Evolutionary conservation across 1,284 basidiomycete species (phyloP), one percentile per base, ranked within the genome.

Genomic region (Xerocomus minutiporus): DNA sequence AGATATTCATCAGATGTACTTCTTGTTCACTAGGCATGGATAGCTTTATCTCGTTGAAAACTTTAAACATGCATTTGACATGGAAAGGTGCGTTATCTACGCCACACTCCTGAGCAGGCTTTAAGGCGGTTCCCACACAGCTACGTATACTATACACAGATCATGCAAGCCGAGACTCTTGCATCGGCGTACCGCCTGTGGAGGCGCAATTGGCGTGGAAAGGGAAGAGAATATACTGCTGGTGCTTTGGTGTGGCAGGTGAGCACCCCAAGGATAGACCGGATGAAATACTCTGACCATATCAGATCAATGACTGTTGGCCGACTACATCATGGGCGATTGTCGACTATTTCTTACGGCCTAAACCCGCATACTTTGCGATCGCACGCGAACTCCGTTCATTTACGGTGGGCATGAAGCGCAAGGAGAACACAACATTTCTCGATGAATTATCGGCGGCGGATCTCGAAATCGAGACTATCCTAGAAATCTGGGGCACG

Each of bases 11-110:
- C 29, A 5, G 48, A 36, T 51, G 45, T 51, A 31, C 26, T 17
- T 48, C 46, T 23, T 17, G 41, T 42, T 61, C 36, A 56, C 41
- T 5, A 15, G 11, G 36, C 39, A 28, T 36, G 35, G 45, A 54
- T 44, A 91, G 80, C 76, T 91, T 23, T 95, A 94, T 69, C 78
- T 95, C 43, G 77, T 92, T 65, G 93, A 95, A 71, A 95, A 95
- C 72, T 91, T 92, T 73, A 90, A 83, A 69, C 90, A 93, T 67
- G 78, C 87, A 0, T 92, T 93, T 65, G 88, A 93, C 64, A 88
- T 93, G 74, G 86, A 91, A 64, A 88, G 84, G 84, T 82, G 60
- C 20, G 59, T 34, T 43, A 7, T 8, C 23, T 46, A 36, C 53
- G 44, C 20, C 25, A 51, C 46, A 25, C 26, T 32, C 15, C 38